phyloP scores from a whole-genome alignment of 371 early-diverging fungal species.

The Funneliformis caledonium region DNA sequence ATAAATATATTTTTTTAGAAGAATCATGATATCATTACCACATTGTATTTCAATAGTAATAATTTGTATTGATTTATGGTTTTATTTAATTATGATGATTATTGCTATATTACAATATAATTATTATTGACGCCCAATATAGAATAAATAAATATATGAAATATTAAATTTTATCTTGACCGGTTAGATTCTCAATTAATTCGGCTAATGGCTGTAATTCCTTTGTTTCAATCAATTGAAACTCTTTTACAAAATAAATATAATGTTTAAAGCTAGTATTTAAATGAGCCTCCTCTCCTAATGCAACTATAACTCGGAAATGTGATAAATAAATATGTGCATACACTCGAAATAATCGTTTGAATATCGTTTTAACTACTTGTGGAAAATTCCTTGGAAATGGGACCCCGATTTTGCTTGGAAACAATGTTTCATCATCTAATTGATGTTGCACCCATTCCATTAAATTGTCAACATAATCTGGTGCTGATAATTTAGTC shows the following conservation, averaged over 20 bases:
- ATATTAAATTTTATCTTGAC: slow-evolving; percentile 6
- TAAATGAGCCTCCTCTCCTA: slow-evolving; percentile 80
- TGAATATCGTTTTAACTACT: slow-evolving; percentile 70
- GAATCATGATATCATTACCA: no score
- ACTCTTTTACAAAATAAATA: slow-evolving; percentile 82
- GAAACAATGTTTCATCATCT: slow-evolving; percentile 81
- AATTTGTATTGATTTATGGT: no score
- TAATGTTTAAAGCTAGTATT: slow-evolving; percentile 92
- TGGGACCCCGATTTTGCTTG: slow-evolving; percentile 69
- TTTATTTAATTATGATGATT: no score
- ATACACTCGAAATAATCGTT: slow-evolving; percentile 83
- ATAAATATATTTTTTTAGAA: no score
- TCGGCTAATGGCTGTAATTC: slow-evolving; percentile 73
- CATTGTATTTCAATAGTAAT: no score
- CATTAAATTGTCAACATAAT: slow-evolving; percentile 83
- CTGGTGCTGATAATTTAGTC: slow-evolving; percentile 79
- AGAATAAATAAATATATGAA: neutral
- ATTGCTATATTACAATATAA: no score
- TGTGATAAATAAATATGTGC: slow-evolving; percentile 89
- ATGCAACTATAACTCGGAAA: slow-evolving; percentile 65
- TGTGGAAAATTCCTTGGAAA: slow-evolving; percentile 62
- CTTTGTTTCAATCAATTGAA: slow-evolving; percentile 71
- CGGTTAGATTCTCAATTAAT: slow-evolving; percentile 50
- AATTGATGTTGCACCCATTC: slow-evolving; percentile 81
- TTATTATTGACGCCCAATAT: no score